Evolutionary conservation across 768 basidiomycete genomes (phyloP).

Genomic region (Amanita inopinata): DNA sequence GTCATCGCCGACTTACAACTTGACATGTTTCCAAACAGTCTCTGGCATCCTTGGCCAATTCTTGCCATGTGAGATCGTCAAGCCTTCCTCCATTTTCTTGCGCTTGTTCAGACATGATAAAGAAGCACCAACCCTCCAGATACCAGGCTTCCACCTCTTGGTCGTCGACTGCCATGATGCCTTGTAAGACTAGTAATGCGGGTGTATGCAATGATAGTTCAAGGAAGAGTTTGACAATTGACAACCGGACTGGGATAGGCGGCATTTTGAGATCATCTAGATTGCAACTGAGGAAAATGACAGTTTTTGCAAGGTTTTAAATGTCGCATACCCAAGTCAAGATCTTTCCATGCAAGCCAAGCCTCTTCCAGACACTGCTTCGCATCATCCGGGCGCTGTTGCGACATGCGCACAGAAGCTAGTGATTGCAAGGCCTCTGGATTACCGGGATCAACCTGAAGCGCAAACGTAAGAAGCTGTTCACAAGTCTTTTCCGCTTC

Average conservation of each 20-base stretch:
- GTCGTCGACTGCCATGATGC: slow-evolving; percentile 73
- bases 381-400: slow-evolving; percentile 77
- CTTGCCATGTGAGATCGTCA: slow-evolving; percentile 58
- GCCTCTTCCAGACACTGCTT: slow-evolving; percentile 56
- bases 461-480: slow-evolving; percentile 58
- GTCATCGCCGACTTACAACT: slow-evolving; percentile 59
- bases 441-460: slow-evolving; percentile 66
- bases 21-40: slow-evolving; percentile 81
- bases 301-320: not conserved
- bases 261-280: slow-evolving; percentile 62
- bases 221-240: slow-evolving; percentile 73
- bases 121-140: slow-evolving; percentile 91
- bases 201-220: slow-evolving; percentile 64
- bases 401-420: slow-evolving; percentile 84
- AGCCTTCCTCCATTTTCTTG: slow-evolving; percentile 43
- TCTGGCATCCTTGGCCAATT: slow-evolving; percentile 67
- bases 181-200: slow-evolving; percentile 68
- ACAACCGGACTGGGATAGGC: slow-evolving; percentile 59
- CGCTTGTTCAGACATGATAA: slow-evolving; percentile 67
- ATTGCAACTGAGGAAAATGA: not conserved
- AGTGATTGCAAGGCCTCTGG: slow-evolving; percentile 71
- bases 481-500: slow-evolving; percentile 80
- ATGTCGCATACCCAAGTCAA: slow-evolving; percentile 35
- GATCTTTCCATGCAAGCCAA: slow-evolving; percentile 61
- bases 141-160: slow-evolving; percentile 90